Percentiles rank a stretch among this genome's conserved stretches.
phyloP scores from a whole-genome alignment of 2,329 filamentous ascomycete species.

The Sporothrix luriei region DNA sequence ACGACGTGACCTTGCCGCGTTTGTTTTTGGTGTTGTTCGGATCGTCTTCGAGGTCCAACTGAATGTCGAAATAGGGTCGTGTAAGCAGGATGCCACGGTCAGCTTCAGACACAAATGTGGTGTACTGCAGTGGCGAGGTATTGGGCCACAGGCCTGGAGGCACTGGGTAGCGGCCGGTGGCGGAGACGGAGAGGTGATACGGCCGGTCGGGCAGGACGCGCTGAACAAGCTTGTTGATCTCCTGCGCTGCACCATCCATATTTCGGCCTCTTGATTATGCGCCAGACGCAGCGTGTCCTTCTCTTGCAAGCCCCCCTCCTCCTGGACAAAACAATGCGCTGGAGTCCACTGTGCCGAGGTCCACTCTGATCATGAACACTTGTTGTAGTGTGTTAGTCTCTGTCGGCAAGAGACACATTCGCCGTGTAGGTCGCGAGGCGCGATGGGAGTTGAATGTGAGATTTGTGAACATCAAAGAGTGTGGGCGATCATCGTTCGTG shows the following conservation, averaged over 20 bases:
- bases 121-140: constrained; percentile 56
- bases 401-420: constrained; percentile 15
- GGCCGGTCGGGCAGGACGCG: constrained; percentile 37
- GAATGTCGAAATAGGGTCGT: constrained; percentile 60
- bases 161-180: constrained; percentile 53
- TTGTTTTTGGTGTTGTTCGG: constrained; percentile 34
- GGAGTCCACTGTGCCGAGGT: constrained; percentile 13
- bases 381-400: constrained; percentile 9
- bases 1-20: constrained; percentile 33
- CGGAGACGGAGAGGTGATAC: constrained; percentile 56
- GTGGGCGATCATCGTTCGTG: not conserved
- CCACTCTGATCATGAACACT: constrained; percentile 8
- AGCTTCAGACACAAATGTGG: constrained; percentile 59
- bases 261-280: constrained; percentile 27
- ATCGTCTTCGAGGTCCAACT: constrained; percentile 49
- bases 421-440: constrained; percentile 28
- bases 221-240: constrained; percentile 38
- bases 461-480: constrained; percentile 25
- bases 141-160: constrained; percentile 51
- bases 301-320: constrained; percentile 28
- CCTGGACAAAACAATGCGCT: constrained; percentile 1
- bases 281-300: constrained; percentile 15
- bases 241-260: constrained; percentile 38
- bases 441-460: constrained; percentile 17
- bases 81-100: constrained; percentile 62